Evolutionary conservation across 106 monocot species (phyloP).

Genomic region (Gastrodia elata): DNA sequence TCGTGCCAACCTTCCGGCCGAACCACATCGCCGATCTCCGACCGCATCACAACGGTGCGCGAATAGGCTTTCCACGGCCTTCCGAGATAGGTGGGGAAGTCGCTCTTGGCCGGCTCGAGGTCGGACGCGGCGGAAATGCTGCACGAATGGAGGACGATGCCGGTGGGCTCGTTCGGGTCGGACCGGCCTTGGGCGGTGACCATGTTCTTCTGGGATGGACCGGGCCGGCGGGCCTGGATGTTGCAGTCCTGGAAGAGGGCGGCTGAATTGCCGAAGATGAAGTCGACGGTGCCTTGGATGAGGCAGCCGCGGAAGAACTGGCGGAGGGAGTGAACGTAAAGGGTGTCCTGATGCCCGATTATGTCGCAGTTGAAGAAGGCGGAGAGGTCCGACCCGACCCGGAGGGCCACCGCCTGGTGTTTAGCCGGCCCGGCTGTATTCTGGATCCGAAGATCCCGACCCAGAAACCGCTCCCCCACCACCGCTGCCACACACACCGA

Average conservation of each 20-base stretch:
- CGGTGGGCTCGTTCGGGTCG: slow-evolving; percentile 38
- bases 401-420: slow-evolving; percentile 52
- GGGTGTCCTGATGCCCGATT: slow-evolving; percentile 40
- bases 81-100: slow-evolving; percentile 25
- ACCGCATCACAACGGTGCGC: slow-evolving; percentile 33
- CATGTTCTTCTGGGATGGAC: slow-evolving; percentile 31
- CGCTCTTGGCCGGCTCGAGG: slow-evolving; percentile 11
- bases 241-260: slow-evolving; percentile 30
- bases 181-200: slow-evolving; percentile 33
- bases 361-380: slow-evolving; percentile 39
- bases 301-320: slow-evolving; percentile 42
- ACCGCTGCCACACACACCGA: too few species aligned
- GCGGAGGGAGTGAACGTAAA: slow-evolving; percentile 44
- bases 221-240: slow-evolving; percentile 22
- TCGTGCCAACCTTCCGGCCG: slow-evolving; percentile 28
- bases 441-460: slow-evolving; percentile 11
- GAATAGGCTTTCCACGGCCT: slow-evolving; percentile 39
- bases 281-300: slow-evolving; percentile 40
- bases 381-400: slow-evolving; percentile 31
- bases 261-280: slow-evolving; percentile 55
- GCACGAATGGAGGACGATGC: slow-evolving; percentile 32
- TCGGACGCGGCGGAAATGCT: slow-evolving; percentile 14
- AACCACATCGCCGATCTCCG: slow-evolving; percentile 19
- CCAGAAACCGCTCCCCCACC: neutral
- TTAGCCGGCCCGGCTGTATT: slow-evolving; percentile 42